Percentiles rank a stretch among this genome's conserved stretches.
Evolutionary conservation across 345 rosid species (phyloP).

Genomic region (Toxicodendron radicans): DNA sequence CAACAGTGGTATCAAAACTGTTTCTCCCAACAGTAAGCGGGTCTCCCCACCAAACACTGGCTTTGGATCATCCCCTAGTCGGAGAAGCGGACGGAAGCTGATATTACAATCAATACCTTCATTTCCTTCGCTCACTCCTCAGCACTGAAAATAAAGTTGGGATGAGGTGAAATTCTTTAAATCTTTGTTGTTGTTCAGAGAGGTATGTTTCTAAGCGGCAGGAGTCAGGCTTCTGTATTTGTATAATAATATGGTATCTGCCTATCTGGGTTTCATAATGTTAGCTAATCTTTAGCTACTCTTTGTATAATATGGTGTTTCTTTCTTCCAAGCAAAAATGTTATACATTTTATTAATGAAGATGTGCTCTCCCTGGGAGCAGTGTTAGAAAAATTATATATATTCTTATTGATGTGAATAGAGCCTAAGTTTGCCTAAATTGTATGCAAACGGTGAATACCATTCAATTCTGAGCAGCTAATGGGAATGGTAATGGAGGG

Average conservation of each 20-base stretch:
- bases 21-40: constrained; percentile 95
- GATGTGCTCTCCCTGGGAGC: not conserved
- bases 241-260: constrained; percentile 35
- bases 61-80: constrained; percentile 61
- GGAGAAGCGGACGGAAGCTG: constrained; percentile 78
- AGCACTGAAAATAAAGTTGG: constrained; percentile 45
- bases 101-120: constrained; percentile 90
- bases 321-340: constrained; percentile 1
- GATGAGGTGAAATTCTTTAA: constrained; percentile 26
- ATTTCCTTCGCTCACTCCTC: constrained; percentile 93
- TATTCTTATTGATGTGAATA: not conserved
- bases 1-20: constrained; percentile 45
- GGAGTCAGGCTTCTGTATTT: constrained; percentile 14
- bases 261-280: constrained; percentile 26
- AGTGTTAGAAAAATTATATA: too few relatives aligned
- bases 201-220: constrained; percentile 2
- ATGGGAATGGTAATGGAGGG: too few relatives aligned
- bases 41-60: constrained; percentile 77
- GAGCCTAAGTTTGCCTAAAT: too few relatives aligned
- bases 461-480: too few relatives aligned
- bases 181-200: constrained; percentile 24
- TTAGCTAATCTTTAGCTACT: constrained; percentile 13
- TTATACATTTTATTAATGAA: not conserved
- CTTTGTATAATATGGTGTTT: constrained; percentile 24
- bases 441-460: too few relatives aligned